phyloP scores from a whole-genome alignment of 176 grass and related monocot genomes.

The Musa beccarii region DNA sequence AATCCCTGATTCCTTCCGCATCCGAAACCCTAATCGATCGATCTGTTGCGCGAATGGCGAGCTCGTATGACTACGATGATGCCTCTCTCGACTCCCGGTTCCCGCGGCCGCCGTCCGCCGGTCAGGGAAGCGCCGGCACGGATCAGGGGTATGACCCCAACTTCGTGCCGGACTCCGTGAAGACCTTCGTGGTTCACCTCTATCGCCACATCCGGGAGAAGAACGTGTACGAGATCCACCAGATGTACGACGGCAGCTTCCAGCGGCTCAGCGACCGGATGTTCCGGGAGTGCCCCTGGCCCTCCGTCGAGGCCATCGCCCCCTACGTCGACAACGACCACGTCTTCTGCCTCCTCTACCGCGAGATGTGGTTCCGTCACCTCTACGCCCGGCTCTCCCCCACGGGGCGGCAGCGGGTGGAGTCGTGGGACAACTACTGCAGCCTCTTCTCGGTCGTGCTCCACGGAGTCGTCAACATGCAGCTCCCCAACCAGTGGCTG shows the following conservation, averaged over 20 bases:
- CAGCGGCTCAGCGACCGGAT: slow-evolving; percentile 84
- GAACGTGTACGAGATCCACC: slow-evolving; percentile 99
- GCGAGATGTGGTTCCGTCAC: slow-evolving; percentile 97
- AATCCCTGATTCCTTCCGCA: too few relatives aligned
- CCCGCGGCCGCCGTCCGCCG: slow-evolving; percentile 20
- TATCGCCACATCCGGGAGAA: slow-evolving; percentile 98
- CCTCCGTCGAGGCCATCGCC: slow-evolving; percentile 54
- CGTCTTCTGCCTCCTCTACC: slow-evolving; percentile 93
- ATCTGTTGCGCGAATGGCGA: background rate
- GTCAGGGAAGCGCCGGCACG: slow-evolving; percentile 20
- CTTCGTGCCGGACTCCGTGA: slow-evolving; percentile 93
- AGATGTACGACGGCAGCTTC: slow-evolving; percentile 99
- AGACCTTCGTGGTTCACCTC: slow-evolving; percentile 88
- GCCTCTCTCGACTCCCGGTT: background rate
- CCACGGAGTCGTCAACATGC: slow-evolving; percentile 97
- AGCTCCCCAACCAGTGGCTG: slow-evolving; percentile 97
- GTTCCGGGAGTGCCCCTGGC: slow-evolving; percentile 88
- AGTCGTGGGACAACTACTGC: slow-evolving; percentile 98
- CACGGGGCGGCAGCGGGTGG: slow-evolving; percentile 56
- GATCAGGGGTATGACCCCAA: slow-evolving; percentile 61
- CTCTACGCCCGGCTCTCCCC: slow-evolving; percentile 68
- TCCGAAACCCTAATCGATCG: background rate
- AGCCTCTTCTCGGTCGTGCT: slow-evolving; percentile 84
- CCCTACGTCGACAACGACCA: slow-evolving; percentile 92
- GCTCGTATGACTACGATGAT: background rate